phyloP scores from a whole-genome alignment of 73 alveolate genomes.

The Stentor coeruleus region DNA sequence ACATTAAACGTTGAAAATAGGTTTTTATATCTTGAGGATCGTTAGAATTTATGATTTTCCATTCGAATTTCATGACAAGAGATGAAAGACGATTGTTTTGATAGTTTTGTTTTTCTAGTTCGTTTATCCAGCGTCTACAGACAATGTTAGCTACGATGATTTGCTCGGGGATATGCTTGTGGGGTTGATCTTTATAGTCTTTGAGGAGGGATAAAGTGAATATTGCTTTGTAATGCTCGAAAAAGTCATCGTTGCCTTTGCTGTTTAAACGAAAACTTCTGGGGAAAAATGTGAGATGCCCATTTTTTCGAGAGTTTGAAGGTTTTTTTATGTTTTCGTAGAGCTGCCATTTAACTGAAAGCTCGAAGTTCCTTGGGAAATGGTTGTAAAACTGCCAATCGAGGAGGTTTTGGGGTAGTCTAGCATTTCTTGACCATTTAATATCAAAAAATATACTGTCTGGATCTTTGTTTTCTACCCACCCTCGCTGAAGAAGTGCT shows the following conservation, averaged over 20 bases:
- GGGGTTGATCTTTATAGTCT: neutral
- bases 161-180: neutral
- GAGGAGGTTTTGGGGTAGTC: neutral
- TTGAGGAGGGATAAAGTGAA: neutral
- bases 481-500: constrained; percentile 28
- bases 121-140: neutral
- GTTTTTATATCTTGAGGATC: neutral
- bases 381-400: constrained; percentile 66
- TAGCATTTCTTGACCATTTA: constrained; percentile 15
- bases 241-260: constrained; percentile 29
- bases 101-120: neutral
- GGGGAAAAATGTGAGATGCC: constrained; percentile 71
- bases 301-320: constrained; percentile 49
- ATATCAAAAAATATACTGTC: constrained; percentile 18
- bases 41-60: constrained; percentile 6
- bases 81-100: neutral
- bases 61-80: neutral
- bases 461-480: constrained; percentile 31
- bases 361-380: constrained; percentile 53
- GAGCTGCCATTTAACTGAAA: constrained; percentile 71
- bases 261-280: constrained; percentile 65
- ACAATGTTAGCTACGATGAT: neutral
- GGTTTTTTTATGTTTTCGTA: constrained; percentile 58
- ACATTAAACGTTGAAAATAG: neutral
- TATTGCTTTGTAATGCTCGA: constrained; percentile 1